Evolutionary conservation across 2,329 filamentous ascomycete species (phyloP).

Genomic region (Colletotrichum sp.): DNA sequence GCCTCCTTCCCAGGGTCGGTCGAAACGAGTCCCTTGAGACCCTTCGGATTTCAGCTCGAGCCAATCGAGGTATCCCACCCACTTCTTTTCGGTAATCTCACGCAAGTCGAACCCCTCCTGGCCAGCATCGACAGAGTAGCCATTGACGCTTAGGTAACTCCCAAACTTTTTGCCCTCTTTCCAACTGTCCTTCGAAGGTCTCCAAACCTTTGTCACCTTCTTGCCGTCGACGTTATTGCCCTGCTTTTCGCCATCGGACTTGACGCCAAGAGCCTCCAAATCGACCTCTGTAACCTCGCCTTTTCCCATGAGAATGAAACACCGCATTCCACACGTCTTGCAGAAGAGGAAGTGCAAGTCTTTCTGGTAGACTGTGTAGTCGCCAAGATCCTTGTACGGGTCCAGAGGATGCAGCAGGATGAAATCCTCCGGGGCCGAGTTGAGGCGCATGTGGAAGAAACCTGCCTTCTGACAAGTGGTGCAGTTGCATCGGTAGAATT

Average conservation of each 20-base stretch:
- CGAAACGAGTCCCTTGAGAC: slow-evolving; percentile 1
- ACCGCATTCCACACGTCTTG: slow-evolving; percentile 47
- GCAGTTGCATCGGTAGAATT: slow-evolving; percentile 52
- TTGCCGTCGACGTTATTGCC: not conserved
- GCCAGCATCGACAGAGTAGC: slow-evolving; percentile 36
- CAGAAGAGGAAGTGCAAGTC: slow-evolving; percentile 49
- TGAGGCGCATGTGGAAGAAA: slow-evolving; percentile 49
- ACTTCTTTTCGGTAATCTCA: slow-evolving; percentile 38
- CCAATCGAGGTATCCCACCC: slow-evolving; percentile 30
- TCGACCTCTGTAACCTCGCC: slow-evolving; percentile 32
- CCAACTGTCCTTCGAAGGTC: slow-evolving; percentile 31
- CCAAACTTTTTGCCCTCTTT: slow-evolving; percentile 22
- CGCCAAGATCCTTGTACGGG: slow-evolving; percentile 40
- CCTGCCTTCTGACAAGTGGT: slow-evolving; percentile 53
- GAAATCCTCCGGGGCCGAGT: slow-evolving; percentile 43
- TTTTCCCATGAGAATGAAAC: slow-evolving; percentile 43
- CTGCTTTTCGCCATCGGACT: slow-evolving; percentile 1
- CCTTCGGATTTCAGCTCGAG: slow-evolving; percentile 8
- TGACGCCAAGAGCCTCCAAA: slow-evolving; percentile 20
- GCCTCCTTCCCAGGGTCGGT: slow-evolving; percentile 15
- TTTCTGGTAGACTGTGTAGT: slow-evolving; percentile 40
- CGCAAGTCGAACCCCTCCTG: slow-evolving; percentile 42
- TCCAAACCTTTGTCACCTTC: slow-evolving; percentile 30
- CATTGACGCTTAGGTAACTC: slow-evolving; percentile 43
- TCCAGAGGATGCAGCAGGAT: slow-evolving; percentile 46